phyloP scores from a whole-genome alignment of 73 alveolate species.

The Stentor coeruleus region DNA sequence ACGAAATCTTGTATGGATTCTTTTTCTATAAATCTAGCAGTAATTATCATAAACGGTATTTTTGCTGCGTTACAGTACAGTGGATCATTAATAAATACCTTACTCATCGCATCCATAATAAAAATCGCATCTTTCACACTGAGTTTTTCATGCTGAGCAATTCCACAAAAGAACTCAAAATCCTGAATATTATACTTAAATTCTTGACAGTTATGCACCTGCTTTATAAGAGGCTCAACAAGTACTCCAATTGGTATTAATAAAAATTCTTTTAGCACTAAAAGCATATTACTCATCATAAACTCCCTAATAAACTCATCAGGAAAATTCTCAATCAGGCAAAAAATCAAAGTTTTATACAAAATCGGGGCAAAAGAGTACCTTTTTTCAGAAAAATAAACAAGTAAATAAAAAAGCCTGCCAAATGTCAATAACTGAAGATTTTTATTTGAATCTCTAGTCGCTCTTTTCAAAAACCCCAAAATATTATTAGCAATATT shows the following conservation, averaged over 20 bases:
- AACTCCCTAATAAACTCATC: slow-evolving; percentile 49
- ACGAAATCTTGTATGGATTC: not conserved
- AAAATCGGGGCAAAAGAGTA: slow-evolving; percentile 90
- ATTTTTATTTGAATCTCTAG: slow-evolving; percentile 57
- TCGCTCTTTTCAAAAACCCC: slow-evolving; percentile 53
- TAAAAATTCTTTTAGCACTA: slow-evolving; percentile 39
- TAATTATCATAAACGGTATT: slow-evolving; percentile 60
- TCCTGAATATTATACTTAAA: not conserved
- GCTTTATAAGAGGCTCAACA: slow-evolving; percentile 56
- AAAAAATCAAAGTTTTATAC: slow-evolving; percentile 81
- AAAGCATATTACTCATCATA: slow-evolving; percentile 14
- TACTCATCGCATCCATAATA: slow-evolving; percentile 73
- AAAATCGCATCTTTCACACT: slow-evolving; percentile 74
- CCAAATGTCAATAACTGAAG: slow-evolving; percentile 54
- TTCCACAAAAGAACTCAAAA: slow-evolving; percentile 77
- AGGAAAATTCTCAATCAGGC: slow-evolving; percentile 87
- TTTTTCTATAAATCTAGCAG: slow-evolving; percentile 54
- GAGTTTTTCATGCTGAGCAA: slow-evolving; percentile 90
- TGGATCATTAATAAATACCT: slow-evolving; percentile 74
- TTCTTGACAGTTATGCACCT: not conserved
- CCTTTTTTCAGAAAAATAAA: slow-evolving; percentile 74
- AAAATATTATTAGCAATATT: slow-evolving; percentile 52
- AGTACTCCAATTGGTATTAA: slow-evolving; percentile 56
- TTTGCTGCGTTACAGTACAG: slow-evolving; percentile 61
- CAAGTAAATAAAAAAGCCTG: slow-evolving; percentile 59